Base-by-base conservation (phyloP, 2,329 filamentous ascomycete species). In the Trichophyton simii region DNA sequence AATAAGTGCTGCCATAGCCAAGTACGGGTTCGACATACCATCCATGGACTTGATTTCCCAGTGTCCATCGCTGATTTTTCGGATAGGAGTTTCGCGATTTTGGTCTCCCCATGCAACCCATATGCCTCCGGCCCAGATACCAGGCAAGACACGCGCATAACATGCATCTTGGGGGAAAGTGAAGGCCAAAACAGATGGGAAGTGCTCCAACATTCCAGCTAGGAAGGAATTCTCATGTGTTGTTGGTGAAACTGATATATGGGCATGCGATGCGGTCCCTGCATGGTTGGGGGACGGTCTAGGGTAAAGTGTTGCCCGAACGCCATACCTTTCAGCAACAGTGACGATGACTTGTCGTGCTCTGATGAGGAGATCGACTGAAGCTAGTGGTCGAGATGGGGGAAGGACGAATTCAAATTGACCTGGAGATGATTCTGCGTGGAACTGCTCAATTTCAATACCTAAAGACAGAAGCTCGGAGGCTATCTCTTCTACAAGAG, bases 31-130 rank as follows among this genome's bases (percentile, higher is more conserved):
- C 8, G 69, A 66, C 54, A 69, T 55, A 4, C 69, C 69, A 60
- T 69, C 67, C 60, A 68, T 61, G 3, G 68, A 58, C 58, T 69
- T 71, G 8, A 70, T 31, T 57, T 70, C 69, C 50, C 69, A 70
- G 6, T 66, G 62, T 13, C 68, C 66, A 0, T 48, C 7, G n/a
- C 48, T 48, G 15, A 70, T 65, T 11, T 65, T 65, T 2, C 68
- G 67, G 8, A 71, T 60, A 5, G 67, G 61, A 1, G 64, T 65
- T 54, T 69, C 68, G 20, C 67, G 68, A 52, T 70, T 71, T 73
- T 94, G 85, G 3, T 84, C 87, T 11, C 89, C 89, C 89, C 88
- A 95, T 0, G 86, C 77, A 0, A 91, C 82, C 85, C 86, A 91
- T 6, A 84, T 82, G 0, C 88, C 88, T n/a, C 88, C 88, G 0